Evolutionary conservation across 768 basidiomycete species (phyloP), one percentile per base, ranked within the genome.

Genomic region (Naematelia aurantialba): DNA sequence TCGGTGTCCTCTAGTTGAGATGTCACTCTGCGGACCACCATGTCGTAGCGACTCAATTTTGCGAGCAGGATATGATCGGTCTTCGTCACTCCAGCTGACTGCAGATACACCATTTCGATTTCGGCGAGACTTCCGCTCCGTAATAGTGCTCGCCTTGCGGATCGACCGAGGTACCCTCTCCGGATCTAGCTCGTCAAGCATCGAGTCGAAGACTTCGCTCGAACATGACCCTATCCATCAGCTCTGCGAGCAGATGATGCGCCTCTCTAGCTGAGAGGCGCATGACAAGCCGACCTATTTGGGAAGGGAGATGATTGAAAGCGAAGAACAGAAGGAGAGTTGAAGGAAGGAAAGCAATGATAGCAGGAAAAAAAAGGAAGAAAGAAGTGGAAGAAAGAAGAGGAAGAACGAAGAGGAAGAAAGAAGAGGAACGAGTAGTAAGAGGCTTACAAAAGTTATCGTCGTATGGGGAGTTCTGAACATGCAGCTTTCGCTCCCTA

Each of bases 361-460:
- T n/a, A n/a, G n/a, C n/a, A n/a, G n/a, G n/a, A 27, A 31, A 29
- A 10, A 52, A 27, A 24, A 34, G 52, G 25, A 39, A 14, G 4
- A 11, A 14, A 17, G 25, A 31, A 17, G 24, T 19, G 5, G 29
- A 39, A 17, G 52, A 25, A 31, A 30, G 8, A 17, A 31, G 30
- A 52, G 30, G 11, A 34, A 34, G 25, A 13, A 52, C 48, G 34
- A 29, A 62, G 46, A 57, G 4, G 17, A 22, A 48, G 58, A 0
- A 44, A 17, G 24, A 54, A 53, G 4, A 29, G 29, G 39, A 34
- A 62, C 1, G 45, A 26, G 24, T 22, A 26, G 11, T 57, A 21
- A 22, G 45, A 19, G 26, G 17, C 34, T 39, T 17, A 39, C 34
- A 39, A 17, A 39, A 39, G 17, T 39, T 39, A 17, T 39, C 34